Evolutionary conservation across 306 rosid genomes (phyloP).

Genomic region (Cucurbita argyrosperma): DNA sequence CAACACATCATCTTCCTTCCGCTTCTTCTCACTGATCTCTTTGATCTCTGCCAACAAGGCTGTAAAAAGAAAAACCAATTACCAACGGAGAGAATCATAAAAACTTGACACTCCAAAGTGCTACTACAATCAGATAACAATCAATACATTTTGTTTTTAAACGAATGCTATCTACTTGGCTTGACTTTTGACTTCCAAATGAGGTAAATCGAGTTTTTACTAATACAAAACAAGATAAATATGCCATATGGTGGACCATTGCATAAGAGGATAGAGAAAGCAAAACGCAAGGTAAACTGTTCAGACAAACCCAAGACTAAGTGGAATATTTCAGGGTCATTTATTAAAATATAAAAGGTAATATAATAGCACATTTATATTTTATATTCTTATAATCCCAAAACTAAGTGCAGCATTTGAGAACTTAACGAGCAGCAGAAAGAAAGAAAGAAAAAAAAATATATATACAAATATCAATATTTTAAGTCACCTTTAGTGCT

Average conservation of each 20-base stretch:
- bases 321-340: too few relatives aligned
- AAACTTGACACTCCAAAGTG: background rate
- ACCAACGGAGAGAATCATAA: background rate
- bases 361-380: background rate
- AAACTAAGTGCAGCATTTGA: background rate
- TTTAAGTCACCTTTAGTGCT: slow-evolving; percentile 72
- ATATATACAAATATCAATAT: background rate
- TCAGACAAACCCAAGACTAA: background rate
- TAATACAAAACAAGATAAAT: background rate
- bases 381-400: background rate
- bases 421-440: background rate
- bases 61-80: slow-evolving; percentile 19
- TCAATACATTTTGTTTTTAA: background rate
- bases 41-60: slow-evolving; percentile 88
- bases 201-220: background rate
- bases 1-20: slow-evolving; percentile 87
- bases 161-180: background rate
- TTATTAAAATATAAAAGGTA: background rate
- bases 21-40: slow-evolving; percentile 93
- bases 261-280: background rate
- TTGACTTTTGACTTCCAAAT: background rate
- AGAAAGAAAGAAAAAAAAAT: background rate
- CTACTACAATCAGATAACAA: background rate
- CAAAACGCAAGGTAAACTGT: background rate
- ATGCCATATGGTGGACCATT: background rate